phyloP scores from a whole-genome alignment of 2,329 filamentous ascomycete genomes.

The Penicillium thymicola region DNA sequence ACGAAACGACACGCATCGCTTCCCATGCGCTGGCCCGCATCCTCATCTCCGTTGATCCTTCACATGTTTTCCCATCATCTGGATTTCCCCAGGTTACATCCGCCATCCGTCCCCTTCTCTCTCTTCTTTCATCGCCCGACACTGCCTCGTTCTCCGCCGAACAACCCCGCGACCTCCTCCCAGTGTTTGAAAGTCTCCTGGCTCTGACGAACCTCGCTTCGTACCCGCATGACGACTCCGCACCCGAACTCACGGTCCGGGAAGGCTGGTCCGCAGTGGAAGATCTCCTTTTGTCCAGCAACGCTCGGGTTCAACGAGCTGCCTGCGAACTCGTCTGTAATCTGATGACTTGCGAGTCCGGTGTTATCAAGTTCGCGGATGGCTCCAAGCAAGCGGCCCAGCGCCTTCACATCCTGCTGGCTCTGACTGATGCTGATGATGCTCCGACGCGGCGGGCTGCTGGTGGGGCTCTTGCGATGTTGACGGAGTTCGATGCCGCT shows the following conservation, averaged over 20 bases:
- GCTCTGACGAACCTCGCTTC: constrained; percentile 93
- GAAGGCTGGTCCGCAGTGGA: constrained; percentile 73
- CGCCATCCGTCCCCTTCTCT: constrained; percentile 77
- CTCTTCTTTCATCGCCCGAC: constrained; percentile 67
- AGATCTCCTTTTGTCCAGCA: constrained; percentile 74
- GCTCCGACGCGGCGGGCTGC: constrained; percentile 74
- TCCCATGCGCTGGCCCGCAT: constrained; percentile 81
- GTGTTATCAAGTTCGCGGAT: constrained; percentile 48
- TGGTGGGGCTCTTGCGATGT: constrained; percentile 79
- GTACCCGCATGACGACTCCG: constrained; percentile 37
- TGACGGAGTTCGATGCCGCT: constrained; percentile 74
- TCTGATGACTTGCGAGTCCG: constrained; percentile 53
- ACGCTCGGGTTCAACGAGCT: constrained; percentile 73
- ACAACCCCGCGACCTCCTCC: constrained; percentile 71
- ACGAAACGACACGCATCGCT: constrained; percentile 54
- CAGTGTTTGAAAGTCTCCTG: constrained; percentile 84
- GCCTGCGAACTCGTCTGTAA: constrained; percentile 90
- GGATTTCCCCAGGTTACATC: constrained; percentile 68
- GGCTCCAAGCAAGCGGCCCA: constrained; percentile 64
- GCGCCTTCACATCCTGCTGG: constrained; percentile 78
- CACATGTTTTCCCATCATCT: constrained; percentile 78
- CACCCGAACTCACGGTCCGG: constrained; percentile 69
- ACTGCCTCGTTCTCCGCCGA: constrained; percentile 49
- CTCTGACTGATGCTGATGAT: constrained; percentile 83
- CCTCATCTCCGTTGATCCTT: constrained; percentile 79